Conservation (phyloP, 768 basidiomycete species). For the Agrocybe pediades region DNA sequence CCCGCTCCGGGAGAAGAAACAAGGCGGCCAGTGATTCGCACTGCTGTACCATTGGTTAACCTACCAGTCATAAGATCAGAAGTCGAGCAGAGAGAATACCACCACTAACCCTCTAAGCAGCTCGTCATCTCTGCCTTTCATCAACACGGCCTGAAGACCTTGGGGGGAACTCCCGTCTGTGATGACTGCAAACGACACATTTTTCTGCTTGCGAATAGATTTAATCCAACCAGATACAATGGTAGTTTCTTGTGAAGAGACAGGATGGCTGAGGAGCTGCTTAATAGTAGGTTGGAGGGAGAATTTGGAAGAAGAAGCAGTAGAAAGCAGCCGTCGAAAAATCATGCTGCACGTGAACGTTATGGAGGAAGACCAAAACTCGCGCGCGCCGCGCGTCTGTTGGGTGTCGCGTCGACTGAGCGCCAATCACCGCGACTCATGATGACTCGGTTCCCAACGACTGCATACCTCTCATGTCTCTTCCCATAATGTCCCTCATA, state of each 20-base stretch:
- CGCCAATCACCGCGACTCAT: neutral
- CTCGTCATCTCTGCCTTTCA: conserved; percentile 37
- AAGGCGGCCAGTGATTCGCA: conserved; percentile 44
- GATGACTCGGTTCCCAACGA: neutral
- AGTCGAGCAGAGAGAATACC: neutral
- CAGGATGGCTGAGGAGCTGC: conserved; percentile 25
- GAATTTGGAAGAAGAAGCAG: conserved; percentile 16
- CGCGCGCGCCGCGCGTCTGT: neutral
- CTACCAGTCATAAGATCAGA: conserved; percentile 19
- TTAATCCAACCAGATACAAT: conserved; percentile 84
- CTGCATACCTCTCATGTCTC: conserved; percentile 13
- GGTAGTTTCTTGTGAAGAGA: conserved; percentile 15
- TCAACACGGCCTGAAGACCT: conserved; percentile 81
- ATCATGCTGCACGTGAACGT: conserved; percentile 22
- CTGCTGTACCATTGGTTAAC: conserved; percentile 43
- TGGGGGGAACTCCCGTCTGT: conserved; percentile 75
- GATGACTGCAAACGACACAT: conserved; percentile 81
- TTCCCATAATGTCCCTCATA: conserved; percentile 30
- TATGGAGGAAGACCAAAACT: neutral
- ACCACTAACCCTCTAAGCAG: conserved; percentile 16
- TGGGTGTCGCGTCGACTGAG: too few relatives aligned
- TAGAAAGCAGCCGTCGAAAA: conserved; percentile 23
- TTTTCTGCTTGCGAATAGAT: conserved; percentile 85
- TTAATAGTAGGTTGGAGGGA: conserved; percentile 32
- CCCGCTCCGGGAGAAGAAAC: conserved; percentile 44